phyloP scores from a whole-genome alignment of 2,329 filamentous ascomycete genomes.

The Botrytis porri region DNA sequence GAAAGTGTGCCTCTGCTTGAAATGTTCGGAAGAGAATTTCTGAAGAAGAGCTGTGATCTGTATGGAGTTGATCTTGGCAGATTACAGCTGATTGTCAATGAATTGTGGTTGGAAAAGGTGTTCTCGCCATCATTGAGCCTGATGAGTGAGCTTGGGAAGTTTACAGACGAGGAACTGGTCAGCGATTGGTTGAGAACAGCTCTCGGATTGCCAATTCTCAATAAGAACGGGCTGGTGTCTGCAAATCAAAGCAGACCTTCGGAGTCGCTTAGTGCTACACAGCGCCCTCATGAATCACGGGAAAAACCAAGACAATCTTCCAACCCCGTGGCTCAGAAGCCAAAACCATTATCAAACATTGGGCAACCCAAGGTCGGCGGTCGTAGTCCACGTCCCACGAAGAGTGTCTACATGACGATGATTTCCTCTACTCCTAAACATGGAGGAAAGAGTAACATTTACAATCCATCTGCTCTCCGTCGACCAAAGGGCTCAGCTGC shows the following conservation, averaged over 20 bases:
- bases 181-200: conserved; percentile 2
- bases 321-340: not conserved
- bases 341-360: not conserved
- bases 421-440: not conserved
- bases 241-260: no score
- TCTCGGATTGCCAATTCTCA: not conserved
- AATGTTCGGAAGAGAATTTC: not conserved
- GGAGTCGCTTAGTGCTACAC: not conserved
- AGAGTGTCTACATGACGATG: not conserved
- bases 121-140: not conserved
- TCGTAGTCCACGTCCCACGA: not conserved
- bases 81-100: not conserved
- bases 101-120: not conserved
- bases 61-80: not conserved
- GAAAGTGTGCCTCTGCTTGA: not conserved
- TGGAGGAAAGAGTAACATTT: not conserved
- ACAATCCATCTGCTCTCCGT: not conserved
- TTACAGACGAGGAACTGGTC: not conserved
- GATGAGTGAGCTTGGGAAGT: not conserved
- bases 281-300: no score
- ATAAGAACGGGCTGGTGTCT: not conserved
- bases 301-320: no score
- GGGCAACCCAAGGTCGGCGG: not conserved
- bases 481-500: not conserved
- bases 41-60: not conserved